phyloP scores from a whole-genome alignment of 805 yeast genomes.

The Dipodascus geniculatus region DNA sequence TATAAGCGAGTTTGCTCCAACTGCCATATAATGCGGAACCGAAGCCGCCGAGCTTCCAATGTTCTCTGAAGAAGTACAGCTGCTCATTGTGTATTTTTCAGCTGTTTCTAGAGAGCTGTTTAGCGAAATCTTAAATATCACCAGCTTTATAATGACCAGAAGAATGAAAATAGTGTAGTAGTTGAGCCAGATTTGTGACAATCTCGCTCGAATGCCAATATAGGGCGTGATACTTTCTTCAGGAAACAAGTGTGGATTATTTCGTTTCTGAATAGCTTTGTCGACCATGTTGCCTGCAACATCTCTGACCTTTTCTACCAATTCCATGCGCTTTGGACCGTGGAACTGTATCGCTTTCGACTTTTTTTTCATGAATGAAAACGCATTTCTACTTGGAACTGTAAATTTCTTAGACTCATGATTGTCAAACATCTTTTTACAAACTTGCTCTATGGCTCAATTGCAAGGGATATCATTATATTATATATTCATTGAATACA shows the following conservation, averaged over 20 bases:
- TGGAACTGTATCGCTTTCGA: neutral
- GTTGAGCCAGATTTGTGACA: slow-evolving; percentile 36
- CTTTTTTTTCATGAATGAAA: neutral
- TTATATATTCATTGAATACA: too few species aligned
- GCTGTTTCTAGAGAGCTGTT: slow-evolving; percentile 31
- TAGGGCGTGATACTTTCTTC: slow-evolving; percentile 13
- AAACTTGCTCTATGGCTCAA: too few species aligned
- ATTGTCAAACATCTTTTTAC: too few species aligned
- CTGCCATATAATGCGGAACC: slow-evolving; percentile 46
- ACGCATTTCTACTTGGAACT: neutral
- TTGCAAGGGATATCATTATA: too few species aligned
- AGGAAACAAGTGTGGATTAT: neutral
- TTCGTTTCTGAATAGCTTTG: neutral
- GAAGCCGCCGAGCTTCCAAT: slow-evolving; percentile 27
- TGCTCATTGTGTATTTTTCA: slow-evolving; percentile 26
- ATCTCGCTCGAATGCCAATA: slow-evolving; percentile 22
- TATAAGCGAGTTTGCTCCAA: slow-evolving; percentile 42
- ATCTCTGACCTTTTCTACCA: neutral
- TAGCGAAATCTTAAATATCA: slow-evolving; percentile 42
- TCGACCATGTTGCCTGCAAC: neutral
- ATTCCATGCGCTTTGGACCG: neutral
- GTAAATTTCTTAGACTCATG: too few species aligned
- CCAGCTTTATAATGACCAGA: slow-evolving; percentile 47
- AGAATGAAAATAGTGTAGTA: slow-evolving; percentile 45
- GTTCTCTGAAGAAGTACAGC: slow-evolving; percentile 39